Evolutionary conservation across 2,329 filamentous ascomycete species (phyloP).

Genomic region (Dryadomyces sulphureus): DNA sequence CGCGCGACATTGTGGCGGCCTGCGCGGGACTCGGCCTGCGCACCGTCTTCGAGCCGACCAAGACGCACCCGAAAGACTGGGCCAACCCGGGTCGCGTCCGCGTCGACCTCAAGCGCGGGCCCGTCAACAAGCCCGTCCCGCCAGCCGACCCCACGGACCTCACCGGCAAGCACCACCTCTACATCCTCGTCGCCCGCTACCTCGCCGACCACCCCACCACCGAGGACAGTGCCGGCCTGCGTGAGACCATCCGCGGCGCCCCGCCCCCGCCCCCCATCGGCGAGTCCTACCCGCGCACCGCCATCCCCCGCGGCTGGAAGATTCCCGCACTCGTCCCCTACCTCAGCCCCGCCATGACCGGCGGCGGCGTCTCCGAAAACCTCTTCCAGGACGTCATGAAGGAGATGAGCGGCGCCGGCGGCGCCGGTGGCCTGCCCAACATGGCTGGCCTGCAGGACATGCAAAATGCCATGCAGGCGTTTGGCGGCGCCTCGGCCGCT

Average conservation of each 20-base stretch:
- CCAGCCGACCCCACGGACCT: conserved; percentile 34
- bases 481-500: conserved; percentile 9
- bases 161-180: conserved; percentile 75
- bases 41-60: conserved; percentile 77
- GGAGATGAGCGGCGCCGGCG: conserved; percentile 50
- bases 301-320: conserved; percentile 81
- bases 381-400: conserved; percentile 94
- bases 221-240: conserved; percentile 50
- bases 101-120: conserved; percentile 42
- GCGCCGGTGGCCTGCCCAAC: conserved; percentile 8
- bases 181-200: conserved; percentile 63
- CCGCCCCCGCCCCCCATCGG: conserved; percentile 46
- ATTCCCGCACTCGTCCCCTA: conserved; percentile 72
- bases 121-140: conserved; percentile 7
- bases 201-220: conserved; percentile 66
- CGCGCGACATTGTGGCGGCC: conserved; percentile 79
- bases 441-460: conserved; percentile 10
- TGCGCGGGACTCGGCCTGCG: conserved; percentile 56
- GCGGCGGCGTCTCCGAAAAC: conserved; percentile 87
- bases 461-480: conserved; percentile 5
- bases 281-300: conserved; percentile 56
- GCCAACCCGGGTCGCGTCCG: conserved; percentile 85
- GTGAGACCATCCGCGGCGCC: conserved; percentile 59
- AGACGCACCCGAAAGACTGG: conserved; percentile 94
- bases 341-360: conserved; percentile 77